Conservation (phyloP, 768 basidiomycete species). For the Pisolithus albus region DNA sequence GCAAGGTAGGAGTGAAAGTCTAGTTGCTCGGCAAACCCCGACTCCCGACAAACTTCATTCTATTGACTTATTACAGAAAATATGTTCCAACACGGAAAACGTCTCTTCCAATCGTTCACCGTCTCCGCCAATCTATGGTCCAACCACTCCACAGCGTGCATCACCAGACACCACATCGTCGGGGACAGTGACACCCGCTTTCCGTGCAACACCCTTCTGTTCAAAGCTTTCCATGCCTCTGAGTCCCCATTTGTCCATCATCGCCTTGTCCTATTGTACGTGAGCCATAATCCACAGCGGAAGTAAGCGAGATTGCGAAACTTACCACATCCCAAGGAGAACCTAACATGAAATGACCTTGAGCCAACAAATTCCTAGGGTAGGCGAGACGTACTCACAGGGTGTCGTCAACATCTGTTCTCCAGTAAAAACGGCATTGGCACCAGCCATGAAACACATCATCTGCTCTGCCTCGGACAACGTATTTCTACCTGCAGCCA, state of each 20-base stretch:
- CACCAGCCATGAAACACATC: conserved; percentile 98
- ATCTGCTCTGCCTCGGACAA: conserved; percentile 89
- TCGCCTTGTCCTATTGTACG: conserved; percentile 67
- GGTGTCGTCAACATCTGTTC: conserved; percentile 97
- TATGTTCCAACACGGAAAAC: too few relatives aligned
- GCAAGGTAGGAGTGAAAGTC: background rate
- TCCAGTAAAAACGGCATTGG: conserved; percentile 98
- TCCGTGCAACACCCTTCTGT: conserved; percentile 51
- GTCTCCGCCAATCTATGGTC: background rate
- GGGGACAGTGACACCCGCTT: conserved; percentile 37
- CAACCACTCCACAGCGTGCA: background rate
- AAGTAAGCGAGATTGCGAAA: background rate
- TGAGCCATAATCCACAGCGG: too few relatives aligned
- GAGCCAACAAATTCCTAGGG: conserved; percentile 1
- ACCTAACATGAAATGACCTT: conserved; percentile 36
- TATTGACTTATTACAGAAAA: too few relatives aligned
- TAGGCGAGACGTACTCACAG: conserved; percentile 45
- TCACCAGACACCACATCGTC: conserved; percentile 1
- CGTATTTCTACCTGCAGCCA: conserved; percentile 89
- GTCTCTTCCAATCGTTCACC: too few relatives aligned
- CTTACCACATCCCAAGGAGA: conserved; percentile 90
- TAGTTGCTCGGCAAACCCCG: conserved; percentile 19
- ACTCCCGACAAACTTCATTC: background rate
- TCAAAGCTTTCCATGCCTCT: conserved; percentile 89
- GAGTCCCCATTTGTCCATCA: conserved; percentile 92